A percentile compares a stretch with the other conserved stretches of the same genome.
These are phyloP conservation scores for Macadamia tetraphylla DNA, from an alignment of 164 flowering plant species.

Conservation along the genomic window DNA sequence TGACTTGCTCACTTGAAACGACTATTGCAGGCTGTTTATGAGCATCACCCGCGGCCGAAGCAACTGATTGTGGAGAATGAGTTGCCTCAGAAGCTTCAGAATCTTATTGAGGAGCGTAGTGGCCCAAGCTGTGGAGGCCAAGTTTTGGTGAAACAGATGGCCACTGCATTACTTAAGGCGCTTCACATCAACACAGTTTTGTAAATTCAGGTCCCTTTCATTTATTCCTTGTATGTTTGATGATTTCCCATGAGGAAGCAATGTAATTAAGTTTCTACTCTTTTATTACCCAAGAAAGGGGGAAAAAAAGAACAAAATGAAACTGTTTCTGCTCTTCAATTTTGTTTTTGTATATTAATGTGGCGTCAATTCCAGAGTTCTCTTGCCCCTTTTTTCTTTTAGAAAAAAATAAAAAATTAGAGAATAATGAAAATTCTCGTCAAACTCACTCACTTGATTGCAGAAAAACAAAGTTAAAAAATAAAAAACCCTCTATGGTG, in stretches of 20 bases:
- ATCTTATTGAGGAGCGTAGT: constrained; percentile 88
- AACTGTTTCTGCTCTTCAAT: no score
- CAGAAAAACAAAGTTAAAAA: no score
- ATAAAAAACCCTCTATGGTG: no score
- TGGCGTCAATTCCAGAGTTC: no score
- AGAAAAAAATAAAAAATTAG: no score
- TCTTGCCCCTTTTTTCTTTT: no score
- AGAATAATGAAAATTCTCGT: no score
- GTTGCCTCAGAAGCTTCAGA: constrained; percentile 89
- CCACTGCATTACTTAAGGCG: constrained; percentile 94
- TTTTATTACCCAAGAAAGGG: background rate
- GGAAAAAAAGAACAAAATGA: no score
- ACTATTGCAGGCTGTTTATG: constrained; percentile 74
- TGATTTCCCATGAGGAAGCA: constrained; percentile 5
- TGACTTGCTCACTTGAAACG: background rate
- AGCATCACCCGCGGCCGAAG: constrained; percentile 97
- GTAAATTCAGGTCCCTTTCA: constrained; percentile 31
- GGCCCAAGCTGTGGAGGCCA: constrained; percentile 92
- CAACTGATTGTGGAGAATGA: constrained; percentile 97
- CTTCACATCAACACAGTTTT: constrained; percentile 92
- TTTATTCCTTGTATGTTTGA: constrained; percentile 6
- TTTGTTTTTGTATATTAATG: background rate
- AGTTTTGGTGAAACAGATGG: constrained; percentile 97
- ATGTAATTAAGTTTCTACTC: background rate
- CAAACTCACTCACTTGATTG: no score